phyloP scores from a whole-genome alignment of 768 basidiomycete species.

The Daedalea quercina region DNA sequence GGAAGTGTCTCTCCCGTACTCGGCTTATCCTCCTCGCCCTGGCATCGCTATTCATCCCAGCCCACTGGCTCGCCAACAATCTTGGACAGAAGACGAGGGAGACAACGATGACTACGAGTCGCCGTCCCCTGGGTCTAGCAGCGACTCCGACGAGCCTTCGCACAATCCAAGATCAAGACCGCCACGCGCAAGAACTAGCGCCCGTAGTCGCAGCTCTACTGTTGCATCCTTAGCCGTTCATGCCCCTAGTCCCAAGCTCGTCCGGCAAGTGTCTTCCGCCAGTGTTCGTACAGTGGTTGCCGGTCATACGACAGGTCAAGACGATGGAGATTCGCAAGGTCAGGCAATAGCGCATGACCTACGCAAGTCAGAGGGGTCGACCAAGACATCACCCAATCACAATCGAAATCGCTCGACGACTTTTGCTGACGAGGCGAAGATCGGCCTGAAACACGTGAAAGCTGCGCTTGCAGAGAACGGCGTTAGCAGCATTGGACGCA shows the following conservation, averaged over 20 bases:
- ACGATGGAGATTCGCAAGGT: slow-evolving; percentile 7
- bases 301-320: slow-evolving; percentile 33
- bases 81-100: slow-evolving; percentile 47
- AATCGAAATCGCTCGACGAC: slow-evolving; percentile 15
- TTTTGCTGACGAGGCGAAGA: slow-evolving; percentile 13
- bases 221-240: slow-evolving; percentile 53
- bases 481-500: slow-evolving; percentile 20
- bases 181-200: background rate
- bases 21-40: slow-evolving; percentile 15
- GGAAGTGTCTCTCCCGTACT: slow-evolving; percentile 4
- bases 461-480: slow-evolving; percentile 10
- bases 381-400: slow-evolving; percentile 7
- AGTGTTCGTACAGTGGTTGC: slow-evolving; percentile 71
- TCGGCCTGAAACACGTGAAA: slow-evolving; percentile 4
- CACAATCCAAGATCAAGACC: slow-evolving; percentile 15
- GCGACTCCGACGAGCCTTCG: slow-evolving; percentile 48
- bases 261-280: slow-evolving; percentile 50
- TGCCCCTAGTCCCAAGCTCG: slow-evolving; percentile 19
- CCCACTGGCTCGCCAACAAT: slow-evolving; percentile 53
- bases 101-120: slow-evolving; percentile 47
- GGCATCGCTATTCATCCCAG: slow-evolving; percentile 44
- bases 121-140: slow-evolving; percentile 46
- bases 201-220: slow-evolving; percentile 54
- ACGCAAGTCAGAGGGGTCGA: background rate
- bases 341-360: slow-evolving; percentile 16